Conservation (phyloP, 306 rosid species). For the Glycine tomentella region DNA sequence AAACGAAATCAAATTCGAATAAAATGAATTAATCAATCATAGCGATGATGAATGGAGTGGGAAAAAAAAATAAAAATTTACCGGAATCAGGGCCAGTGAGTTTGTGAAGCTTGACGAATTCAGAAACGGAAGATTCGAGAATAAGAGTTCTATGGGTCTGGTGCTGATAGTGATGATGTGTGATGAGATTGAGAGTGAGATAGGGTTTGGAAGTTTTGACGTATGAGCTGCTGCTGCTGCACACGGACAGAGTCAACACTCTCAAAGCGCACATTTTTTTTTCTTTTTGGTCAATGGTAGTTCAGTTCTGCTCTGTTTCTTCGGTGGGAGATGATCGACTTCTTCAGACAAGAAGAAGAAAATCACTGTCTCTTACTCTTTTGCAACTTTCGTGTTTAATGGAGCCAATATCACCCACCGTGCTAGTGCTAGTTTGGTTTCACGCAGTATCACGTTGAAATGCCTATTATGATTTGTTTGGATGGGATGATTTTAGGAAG, state of each 20-base stretch:
- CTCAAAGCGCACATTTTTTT: constrained; percentile 53
- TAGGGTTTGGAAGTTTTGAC: constrained; percentile 43
- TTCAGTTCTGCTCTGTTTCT: background rate
- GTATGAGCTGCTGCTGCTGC: constrained; percentile 36
- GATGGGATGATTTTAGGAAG: too few relatives aligned
- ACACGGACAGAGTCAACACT: constrained; percentile 47
- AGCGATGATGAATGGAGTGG: background rate
- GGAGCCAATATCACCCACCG: too few relatives aligned
- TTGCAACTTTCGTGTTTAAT: background rate
- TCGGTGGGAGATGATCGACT: background rate
- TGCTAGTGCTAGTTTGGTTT: too few relatives aligned
- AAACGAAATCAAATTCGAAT: background rate
- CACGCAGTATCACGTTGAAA: too few relatives aligned
- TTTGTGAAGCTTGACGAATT: constrained; percentile 63
- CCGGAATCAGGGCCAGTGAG: constrained; percentile 78
- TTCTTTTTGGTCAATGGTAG: background rate
- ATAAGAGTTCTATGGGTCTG: constrained; percentile 65
- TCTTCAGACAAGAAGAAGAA: background rate
- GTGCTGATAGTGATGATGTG: constrained; percentile 24
- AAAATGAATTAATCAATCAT: background rate
- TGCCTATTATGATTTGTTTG: too few relatives aligned
- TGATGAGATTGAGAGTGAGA: constrained; percentile 36
- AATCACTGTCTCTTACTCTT: background rate
- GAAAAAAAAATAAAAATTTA: constrained; percentile 8
- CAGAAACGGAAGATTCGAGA: constrained; percentile 60